Evolutionary conservation across 2,329 filamentous ascomycete species (phyloP).

Genomic region (Talaromyces piceae): DNA sequence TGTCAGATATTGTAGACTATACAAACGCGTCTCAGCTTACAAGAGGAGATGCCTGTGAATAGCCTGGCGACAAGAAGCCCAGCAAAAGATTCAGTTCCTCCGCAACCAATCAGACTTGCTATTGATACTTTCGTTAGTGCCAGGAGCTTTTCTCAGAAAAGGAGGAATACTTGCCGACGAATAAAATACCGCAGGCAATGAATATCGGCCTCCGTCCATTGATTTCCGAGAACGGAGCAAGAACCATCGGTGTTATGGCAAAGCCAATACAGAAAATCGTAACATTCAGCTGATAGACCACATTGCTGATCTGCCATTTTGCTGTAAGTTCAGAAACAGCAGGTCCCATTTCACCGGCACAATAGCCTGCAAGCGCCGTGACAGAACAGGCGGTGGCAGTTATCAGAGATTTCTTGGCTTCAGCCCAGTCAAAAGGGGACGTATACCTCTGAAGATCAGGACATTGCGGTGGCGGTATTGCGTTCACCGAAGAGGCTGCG

Average conservation of each 20-base stretch:
- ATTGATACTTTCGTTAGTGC: background rate
- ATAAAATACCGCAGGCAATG: background rate
- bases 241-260: slow-evolving; percentile 4
- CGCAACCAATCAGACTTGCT: background rate
- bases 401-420: background rate
- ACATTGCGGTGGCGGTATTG: background rate
- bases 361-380: background rate
- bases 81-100: background rate
- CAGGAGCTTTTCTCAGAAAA: background rate
- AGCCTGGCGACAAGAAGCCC: background rate
- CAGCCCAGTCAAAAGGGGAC: background rate
- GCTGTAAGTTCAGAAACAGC: slow-evolving; percentile 1
- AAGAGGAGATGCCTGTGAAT: background rate
- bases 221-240: background rate
- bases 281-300: background rate
- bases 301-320: slow-evolving; percentile 1
- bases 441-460: background rate
- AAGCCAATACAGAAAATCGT: slow-evolving; percentile 1
- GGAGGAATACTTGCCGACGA: background rate
- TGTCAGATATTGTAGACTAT: background rate
- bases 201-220: slow-evolving; percentile 3
- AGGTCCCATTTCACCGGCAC: background rate
- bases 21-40: background rate
- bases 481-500: background rate
- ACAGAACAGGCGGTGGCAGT: background rate